Base-by-base conservation (phyloP, 768 basidiomycete genomes). In the Auricularia sp. region DNA sequence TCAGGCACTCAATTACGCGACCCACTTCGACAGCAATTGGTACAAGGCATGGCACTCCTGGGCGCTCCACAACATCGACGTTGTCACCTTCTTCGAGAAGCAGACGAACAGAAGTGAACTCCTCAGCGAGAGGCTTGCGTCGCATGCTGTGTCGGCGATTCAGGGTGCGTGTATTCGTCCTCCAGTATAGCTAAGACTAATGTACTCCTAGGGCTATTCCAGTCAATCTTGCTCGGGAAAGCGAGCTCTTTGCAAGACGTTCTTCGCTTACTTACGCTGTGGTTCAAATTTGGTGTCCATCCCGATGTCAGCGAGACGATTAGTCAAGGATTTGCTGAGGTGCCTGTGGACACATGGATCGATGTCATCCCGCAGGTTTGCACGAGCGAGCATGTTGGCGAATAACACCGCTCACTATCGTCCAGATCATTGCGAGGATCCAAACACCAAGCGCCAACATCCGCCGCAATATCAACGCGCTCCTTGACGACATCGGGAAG, bases 181-280 rank as follows among this genome's bases (percentile, higher is more conserved):
- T 34, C 23, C 54, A 8, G n/a, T 43, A 23, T 12, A 43, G 18
- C 51, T 8, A 18, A 7, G 39, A 42, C 39, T 11, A 23, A 44
- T 14, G 29, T 58, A 10, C 4, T 29, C 29, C 14, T n/a, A 71
- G 71, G 91, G 3, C 97, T 99, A 81, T 96, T 98, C 84, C 87
- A 88, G 5, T 98, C 97, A 0, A 96, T 99, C 67, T 83, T 90
- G 39, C 79, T 98, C 60, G 87, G 90, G 18, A 92, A 90, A 67
- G 87, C 90, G 68, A 93, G 95, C 70, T 89, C 95, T 1, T 77
- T 99, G 10, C 97, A 99, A 72, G 97, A 99, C 68, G 97, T 91
- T 1, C 80, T 99, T 14, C 85, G 97, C 18, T 78, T 98, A 8
- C 78, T 99, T 39, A 98, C 97, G 0, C 78, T 99, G 2, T 99